Evolutionary conservation across 164 flowering plant species (phyloP), one percentile per base, ranked within the genome.

Genomic region (Magnolia officinalis): DNA sequence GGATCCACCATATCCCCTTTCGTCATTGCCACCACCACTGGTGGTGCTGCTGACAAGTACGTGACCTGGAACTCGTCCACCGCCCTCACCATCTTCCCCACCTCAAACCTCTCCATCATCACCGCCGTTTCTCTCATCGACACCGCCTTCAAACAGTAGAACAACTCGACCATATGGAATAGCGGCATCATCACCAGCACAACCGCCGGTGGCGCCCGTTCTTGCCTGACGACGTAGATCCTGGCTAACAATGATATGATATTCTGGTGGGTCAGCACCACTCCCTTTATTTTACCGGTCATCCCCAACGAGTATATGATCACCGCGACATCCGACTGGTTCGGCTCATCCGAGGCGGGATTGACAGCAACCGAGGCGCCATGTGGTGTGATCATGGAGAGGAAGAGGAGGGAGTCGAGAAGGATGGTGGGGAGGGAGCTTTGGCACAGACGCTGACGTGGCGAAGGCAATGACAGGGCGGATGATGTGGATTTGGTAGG

Each of bases 271-370:
- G 89, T 86, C 78, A 90, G 45, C 76, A 75, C 71, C 72, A 90
- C 95, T 1, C 93, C 97, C 74, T 92, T 92, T 52, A 85, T 81
- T 19, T 23, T 66, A 63, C 96, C 92, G 0, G 96, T 92, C 8
- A 94, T 92, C 9, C 94, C 96, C 4, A 92, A 90, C 19, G 96
- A 92, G 81, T 84, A 92, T 23, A 92, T 71, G n/a, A 90, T 26
- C 29, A 2, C 2, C 29, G 29, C 29, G 2, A 1, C 29, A 26
- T 26, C 2, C 29, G 29, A 1, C 85, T 63, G 86, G 2, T 26
- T 26, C 2, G 29, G 29, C 29, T 26, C 29, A 26, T 26, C 71
- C 86, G 96, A 0, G 29, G 58, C 20, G 88, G 65, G 2, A 58
- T 24, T 23, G 20, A 20, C 50, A 21, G 4, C 51, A 31, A 10